phyloP scores from a whole-genome alignment of 176 grass and related monocot species.

The Panicum miliaceum region DNA sequence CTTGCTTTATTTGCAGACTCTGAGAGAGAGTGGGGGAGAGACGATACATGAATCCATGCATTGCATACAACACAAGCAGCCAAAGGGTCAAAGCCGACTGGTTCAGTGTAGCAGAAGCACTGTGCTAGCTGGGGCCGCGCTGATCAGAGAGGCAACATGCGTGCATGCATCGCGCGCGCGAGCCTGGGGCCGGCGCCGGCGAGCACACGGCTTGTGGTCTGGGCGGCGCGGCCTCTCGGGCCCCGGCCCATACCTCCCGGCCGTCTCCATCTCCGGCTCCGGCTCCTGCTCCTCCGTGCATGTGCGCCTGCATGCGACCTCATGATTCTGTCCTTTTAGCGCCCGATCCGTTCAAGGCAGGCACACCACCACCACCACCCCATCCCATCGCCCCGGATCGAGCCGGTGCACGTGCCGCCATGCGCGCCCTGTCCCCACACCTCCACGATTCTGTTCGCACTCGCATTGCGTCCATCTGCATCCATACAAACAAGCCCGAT shows the following conservation, averaged over 20 bases:
- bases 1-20: neutral
- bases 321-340: neutral
- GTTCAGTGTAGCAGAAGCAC: neutral
- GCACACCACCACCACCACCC: too few relatives aligned
- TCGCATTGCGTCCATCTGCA: neutral
- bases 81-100: neutral
- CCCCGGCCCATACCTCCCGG: neutral
- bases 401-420: conserved; percentile 17
- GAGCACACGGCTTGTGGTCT: neutral
- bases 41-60: too few relatives aligned
- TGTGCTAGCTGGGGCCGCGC: neutral
- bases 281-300: neutral
- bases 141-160: neutral
- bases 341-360: too few relatives aligned
- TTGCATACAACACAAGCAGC: neutral
- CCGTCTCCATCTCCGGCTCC: neutral
- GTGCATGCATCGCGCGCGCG: conserved; percentile 6
- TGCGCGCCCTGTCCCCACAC: conserved; percentile 4
- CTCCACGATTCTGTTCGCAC: neutral
- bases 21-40: neutral
- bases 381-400: neutral
- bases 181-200: neutral
- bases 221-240: neutral
- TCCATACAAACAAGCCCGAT: neutral
- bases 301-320: conserved; percentile 4